Evolutionary conservation across 1,284 basidiomycete genomes (phyloP), one percentile per base, ranked within the genome.

Genomic region (Rhodotorula sp.): DNA sequence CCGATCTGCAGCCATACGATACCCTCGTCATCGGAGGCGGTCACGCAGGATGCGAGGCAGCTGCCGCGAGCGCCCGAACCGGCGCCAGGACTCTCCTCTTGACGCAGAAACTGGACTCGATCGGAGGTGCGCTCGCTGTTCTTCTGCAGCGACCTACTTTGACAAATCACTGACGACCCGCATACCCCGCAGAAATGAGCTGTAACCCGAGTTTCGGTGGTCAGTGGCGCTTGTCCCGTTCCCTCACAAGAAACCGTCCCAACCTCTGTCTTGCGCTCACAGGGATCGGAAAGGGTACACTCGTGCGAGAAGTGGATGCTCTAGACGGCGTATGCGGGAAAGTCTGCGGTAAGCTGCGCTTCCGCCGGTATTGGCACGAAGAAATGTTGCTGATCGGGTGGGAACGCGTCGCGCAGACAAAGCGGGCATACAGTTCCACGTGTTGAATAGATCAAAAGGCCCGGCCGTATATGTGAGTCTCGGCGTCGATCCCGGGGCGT

Each of bases 11-110:
- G n/a, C 34, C 69, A 12, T 73, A 64, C 57, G 64, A 68, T 54
- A 73, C 72, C 5, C 62, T 91, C 75, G 85, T 95, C 45, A 90
- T 95, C 74, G 93, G 92, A n/a, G 93, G 90, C 12, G 92, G 93
- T 3, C 92, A 95, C 83, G 93, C 93, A 45, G 92, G 92, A 1
- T 92, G 90, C 76, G 93, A 95, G 80, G 92, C 93, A 3, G 92
- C 93, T 0, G 87, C 92, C 16, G 92, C 89, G 5, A 86, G 92
- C 16, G 91, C 93, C 3, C 84, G 93, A 48, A 87, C 89, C 0
- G 91, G 92, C 2, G 91, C 92, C 1, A 84, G 85, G 70, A 94
- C 93, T 0, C 76, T 93, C 5, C 84, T 95, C 6, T 81, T 95
- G 64, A 95, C 93, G 0, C 91, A 93, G 77, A 88, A 86, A 66